These are phyloP conservation scores for Ophiostoma tasmaniense DNA, from an alignment of 2,329 filamentous ascomycete species.

Conservation along the genomic window DNA sequence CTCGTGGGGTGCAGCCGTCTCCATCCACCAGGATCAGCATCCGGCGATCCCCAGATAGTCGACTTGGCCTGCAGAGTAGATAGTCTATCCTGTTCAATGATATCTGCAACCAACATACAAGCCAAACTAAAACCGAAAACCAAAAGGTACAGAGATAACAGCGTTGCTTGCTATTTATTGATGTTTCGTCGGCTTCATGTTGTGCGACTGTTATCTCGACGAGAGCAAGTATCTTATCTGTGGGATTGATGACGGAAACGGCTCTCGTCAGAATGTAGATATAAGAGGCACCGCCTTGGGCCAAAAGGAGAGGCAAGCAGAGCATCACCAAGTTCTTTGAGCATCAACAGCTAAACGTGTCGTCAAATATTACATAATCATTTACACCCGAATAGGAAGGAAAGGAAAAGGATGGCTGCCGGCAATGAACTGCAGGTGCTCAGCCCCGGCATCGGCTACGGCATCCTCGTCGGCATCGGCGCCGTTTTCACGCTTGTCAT, in stretches of 20 bases:
- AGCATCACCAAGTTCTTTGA: too few species aligned
- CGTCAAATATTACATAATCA: not conserved
- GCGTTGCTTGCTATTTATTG: not conserved
- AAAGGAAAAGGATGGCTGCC: not conserved
- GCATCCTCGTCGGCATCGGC: conserved; percentile 42
- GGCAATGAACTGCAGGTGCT: conserved; percentile 18
- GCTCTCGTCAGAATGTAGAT: not conserved
- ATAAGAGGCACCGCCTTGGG: not conserved
- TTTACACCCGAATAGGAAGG: not conserved
- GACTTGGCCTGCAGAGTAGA: not conserved
- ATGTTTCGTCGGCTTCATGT: not conserved
- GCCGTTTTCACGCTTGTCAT: conserved; percentile 30
- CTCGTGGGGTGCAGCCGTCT: not conserved
- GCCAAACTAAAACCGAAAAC: not conserved
- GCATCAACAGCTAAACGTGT: too few species aligned
- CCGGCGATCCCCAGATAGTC: not conserved
- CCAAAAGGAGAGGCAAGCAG: too few species aligned
- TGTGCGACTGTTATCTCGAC: not conserved
- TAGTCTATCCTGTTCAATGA: not conserved
- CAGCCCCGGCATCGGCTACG: conserved; percentile 37
- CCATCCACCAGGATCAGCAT: not conserved
- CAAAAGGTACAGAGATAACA: not conserved
- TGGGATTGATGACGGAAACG: not conserved
- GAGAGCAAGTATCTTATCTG: not conserved
- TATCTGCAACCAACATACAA: not conserved